These are phyloP conservation scores for Salix dunnii DNA, from an alignment of 345 rosid species.

Conservation along the genomic window DNA sequence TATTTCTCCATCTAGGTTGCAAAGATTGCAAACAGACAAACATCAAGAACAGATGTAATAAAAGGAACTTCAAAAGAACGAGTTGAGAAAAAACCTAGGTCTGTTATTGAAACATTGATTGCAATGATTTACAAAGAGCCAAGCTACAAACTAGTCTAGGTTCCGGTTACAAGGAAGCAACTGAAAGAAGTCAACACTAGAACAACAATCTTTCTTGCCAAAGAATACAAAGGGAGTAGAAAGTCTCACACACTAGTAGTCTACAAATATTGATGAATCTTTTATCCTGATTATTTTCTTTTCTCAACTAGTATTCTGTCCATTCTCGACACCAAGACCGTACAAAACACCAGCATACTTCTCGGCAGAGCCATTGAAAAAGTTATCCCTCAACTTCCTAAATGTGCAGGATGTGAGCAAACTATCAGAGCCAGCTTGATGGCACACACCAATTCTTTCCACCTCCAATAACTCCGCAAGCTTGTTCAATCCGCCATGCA, in stretches of 20 bases:
- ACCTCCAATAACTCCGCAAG: conserved; percentile 86
- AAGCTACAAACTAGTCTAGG: conserved; percentile 58
- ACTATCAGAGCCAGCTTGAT: conserved; percentile 92
- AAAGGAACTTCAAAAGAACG: not conserved
- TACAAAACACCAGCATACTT: conserved; percentile 84
- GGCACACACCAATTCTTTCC: conserved; percentile 73
- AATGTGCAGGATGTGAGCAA: conserved; percentile 82
- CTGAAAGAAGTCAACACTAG: conserved; percentile 49
- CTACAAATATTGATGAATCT: conserved; percentile 53
- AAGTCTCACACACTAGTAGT: conserved; percentile 56
- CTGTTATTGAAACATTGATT: conserved; percentile 59
- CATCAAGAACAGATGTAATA: not conserved
- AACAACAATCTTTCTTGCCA: conserved; percentile 56
- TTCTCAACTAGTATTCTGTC: conserved; percentile 53
- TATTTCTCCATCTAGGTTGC: not conserved
- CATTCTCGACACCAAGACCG: conserved; percentile 84
- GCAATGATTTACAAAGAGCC: conserved; percentile 69
- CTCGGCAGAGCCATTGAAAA: conserved; percentile 61
- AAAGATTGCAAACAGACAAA: not conserved
- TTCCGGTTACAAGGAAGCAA: conserved; percentile 42
- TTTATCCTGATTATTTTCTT: conserved; percentile 23
- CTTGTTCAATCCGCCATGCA: conserved; percentile 87
- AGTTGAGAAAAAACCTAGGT: conserved; percentile 22
- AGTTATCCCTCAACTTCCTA: conserved; percentile 78
- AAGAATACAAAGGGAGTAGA: conserved; percentile 51